Percentiles rank a stretch among this genome's conserved stretches.
Conservation (phyloP, 768 basidiomycete species). For the Boletus subparvulus region DNA sequence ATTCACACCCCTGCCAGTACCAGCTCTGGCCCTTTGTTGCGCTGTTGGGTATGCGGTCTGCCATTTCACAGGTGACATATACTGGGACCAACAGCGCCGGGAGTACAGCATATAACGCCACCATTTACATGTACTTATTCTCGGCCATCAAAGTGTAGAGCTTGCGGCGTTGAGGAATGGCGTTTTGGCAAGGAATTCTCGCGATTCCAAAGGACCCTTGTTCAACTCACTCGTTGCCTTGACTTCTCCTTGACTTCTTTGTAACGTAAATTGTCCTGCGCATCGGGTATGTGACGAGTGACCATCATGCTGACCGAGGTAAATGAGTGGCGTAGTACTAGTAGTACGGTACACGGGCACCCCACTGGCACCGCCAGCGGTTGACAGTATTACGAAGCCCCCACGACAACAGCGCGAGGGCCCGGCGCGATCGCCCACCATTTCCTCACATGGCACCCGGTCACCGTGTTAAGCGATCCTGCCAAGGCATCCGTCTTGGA, state of each 20-base stretch:
- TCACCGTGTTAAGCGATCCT: neutral
- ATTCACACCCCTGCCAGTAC: conserved; percentile 20
- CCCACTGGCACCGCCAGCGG: neutral
- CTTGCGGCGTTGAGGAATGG: neutral
- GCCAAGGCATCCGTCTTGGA: neutral
- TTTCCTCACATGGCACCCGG: neutral
- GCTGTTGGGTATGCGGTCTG: neutral
- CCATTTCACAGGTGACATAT: conserved; percentile 6
- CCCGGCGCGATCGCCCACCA: neutral
- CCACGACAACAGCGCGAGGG: too few species aligned
- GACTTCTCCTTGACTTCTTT: conserved; percentile 5
- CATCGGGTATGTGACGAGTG: conserved; percentile 1
- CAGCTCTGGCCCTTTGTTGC: conserved; percentile 1
- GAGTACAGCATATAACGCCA: neutral
- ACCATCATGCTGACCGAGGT: conserved; percentile 6
- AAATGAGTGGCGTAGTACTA: neutral
- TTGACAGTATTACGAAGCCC: too few species aligned
- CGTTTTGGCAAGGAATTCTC: neutral
- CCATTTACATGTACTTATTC: neutral
- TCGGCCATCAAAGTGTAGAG: neutral
- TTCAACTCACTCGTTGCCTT: conserved; percentile 4
- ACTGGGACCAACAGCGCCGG: neutral
- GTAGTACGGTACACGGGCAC: neutral
- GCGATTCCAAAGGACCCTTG: too few species aligned
- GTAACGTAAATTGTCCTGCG: conserved; percentile 8